Conservation (phyloP, 139 green algal species). For the Picochlorum costavermella region DNA sequence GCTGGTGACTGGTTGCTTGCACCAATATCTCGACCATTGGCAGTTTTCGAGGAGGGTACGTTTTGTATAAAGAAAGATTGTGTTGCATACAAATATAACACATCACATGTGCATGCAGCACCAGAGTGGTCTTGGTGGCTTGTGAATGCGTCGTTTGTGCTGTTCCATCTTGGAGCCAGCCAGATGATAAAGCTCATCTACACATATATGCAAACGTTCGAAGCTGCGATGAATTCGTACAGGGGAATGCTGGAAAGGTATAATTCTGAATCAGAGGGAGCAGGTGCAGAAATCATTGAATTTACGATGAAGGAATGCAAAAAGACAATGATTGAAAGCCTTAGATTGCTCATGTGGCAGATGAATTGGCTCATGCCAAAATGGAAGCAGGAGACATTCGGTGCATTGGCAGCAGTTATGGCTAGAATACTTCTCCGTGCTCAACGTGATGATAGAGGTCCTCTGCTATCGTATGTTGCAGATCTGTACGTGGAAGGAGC, state of each 20-base stretch:
- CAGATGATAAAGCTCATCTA: slow-evolving; percentile 22
- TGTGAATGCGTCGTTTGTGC: slow-evolving; percentile 49
- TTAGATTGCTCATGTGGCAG: slow-evolving; percentile 42
- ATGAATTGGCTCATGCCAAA: slow-evolving; percentile 30
- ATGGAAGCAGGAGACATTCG: slow-evolving; percentile 27
- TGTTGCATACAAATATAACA: too few species aligned
- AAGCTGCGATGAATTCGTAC: slow-evolving; percentile 18
- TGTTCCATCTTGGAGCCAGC: slow-evolving; percentile 64
- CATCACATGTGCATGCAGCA: background rate
- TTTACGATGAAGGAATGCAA: slow-evolving; percentile 19
- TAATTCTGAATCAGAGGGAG: background rate
- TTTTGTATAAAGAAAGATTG: too few species aligned
- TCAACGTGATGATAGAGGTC: background rate
- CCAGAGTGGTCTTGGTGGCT: slow-evolving; percentile 32
- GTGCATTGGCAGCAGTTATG: slow-evolving; percentile 1
- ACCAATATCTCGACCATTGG: background rate
- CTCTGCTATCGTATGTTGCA: slow-evolving; percentile 47
- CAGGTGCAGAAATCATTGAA: background rate
- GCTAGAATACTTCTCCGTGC: slow-evolving; percentile 7
- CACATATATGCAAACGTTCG: slow-evolving; percentile 25
- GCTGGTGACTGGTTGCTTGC: background rate
- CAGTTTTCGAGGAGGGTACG: background rate
- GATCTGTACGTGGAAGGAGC: slow-evolving; percentile 58
- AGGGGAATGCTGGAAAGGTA: slow-evolving; percentile 8
- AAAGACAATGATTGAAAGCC: slow-evolving; percentile 28